Base-by-base conservation (phyloP, 176 grass and related monocot species). In the Lolium rigidum region DNA sequence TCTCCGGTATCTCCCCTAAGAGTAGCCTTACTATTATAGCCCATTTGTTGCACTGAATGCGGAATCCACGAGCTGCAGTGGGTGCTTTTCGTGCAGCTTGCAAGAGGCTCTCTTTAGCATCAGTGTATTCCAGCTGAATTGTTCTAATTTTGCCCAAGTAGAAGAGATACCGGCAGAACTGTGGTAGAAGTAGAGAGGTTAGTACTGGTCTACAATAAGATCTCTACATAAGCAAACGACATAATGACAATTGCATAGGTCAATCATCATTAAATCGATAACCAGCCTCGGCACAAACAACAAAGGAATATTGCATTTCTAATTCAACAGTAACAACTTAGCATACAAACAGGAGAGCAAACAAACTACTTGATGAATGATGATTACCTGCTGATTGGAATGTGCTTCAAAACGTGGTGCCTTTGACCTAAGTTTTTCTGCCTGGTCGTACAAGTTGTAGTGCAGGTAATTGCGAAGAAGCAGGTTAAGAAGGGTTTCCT, bases 391-490 rank as follows among this genome's bases (percentile, higher is more conserved):
- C 41, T 43, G 41, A 61, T 93, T 95, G 38, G 95, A 95, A 85
- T 98, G 95, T 7, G 93, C 95, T 43, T 43, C 41, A 43, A 43
- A 43, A 43, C 41, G 41, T 43, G 41, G 41, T 43, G 41, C 41
- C 41, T 69, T 95, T 43, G 89, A 98, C 79, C 95, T 93, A 77
- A 95, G 87, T 69, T 95, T 98, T 81, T 98, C 95, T 26, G 95
- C 93, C 52, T 93, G 91, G 46, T 98, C 89, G 63, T 95, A 98
- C 69, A 98, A 92, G 83, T 95, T 98, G 62, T 95, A 95, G 76
- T 98, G 89, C 57, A 98, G 93, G 44, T 98, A 98, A 90, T 93
- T 95, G 91, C 93, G 91, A 41, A 98, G 93, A 20, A 98, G 92
- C 55, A 43, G 41, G 41, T 50, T 70, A 57, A 98, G 90, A 70